Evolutionary conservation across 306 rosid species (phyloP), one percentile per base, ranked within the genome.

Genomic region (Glycine tomentella): DNA sequence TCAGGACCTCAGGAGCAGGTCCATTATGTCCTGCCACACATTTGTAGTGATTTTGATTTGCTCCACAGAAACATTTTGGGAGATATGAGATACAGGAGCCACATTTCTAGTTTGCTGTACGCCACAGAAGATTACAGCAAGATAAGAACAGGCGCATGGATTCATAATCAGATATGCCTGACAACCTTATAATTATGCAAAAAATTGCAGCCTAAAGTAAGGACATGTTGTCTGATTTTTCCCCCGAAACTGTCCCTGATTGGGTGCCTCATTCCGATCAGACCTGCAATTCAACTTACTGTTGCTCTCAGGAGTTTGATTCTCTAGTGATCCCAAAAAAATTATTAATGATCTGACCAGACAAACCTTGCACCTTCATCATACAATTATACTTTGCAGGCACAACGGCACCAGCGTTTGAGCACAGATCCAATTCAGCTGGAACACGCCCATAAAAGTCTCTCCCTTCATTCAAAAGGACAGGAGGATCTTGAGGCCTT

Each of bases 331-430:
- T 68, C 38, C 42, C 42, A 33, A 55, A 33, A 65, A 63, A 45
- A 69, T 53, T 40, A 59, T 36, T 45, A 46, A 36, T 65, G 81
- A 42, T 58, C 65, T 66, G 89, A 36, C 69, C 79, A 49, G 97
- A 61, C 78, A 92, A 77, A 76, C 99, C 99, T 79, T 90, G 87
- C 52, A 84, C 72, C 86, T 93, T 92, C 99, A 93, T 90, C 93
- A 87, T 81, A 75, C 83, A 74, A 58, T 86, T 81, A 87, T 93
- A 96, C 82, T 89, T 90, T 3, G 73, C 12, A 48, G 97, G 99
- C 72, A 81, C 89, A 74, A 75, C 20, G 48, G 72, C 89, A 77
- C 98, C 98, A 14, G 91, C 93, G 72, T 87, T 87, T 48, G 85
- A 12, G 87, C 98, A 92, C 71, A 93, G 85, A 81, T 94, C 93